phyloP scores from a whole-genome alignment of 2,329 filamentous ascomycete species.

The Pleomassaria siparia region DNA sequence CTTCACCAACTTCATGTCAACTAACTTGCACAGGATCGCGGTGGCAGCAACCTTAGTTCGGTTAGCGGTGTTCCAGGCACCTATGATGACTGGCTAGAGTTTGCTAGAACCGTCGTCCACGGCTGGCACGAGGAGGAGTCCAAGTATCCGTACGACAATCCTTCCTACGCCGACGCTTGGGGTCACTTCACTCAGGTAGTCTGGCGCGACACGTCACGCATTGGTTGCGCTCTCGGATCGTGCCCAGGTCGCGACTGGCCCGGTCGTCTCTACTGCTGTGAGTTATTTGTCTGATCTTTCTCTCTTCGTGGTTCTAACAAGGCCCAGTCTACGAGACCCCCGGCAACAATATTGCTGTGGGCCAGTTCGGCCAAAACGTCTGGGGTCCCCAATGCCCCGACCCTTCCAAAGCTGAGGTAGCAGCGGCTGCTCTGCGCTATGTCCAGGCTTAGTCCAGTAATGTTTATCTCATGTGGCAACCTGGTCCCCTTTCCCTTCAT shows the following conservation, averaged over 20 bases:
- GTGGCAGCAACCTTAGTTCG: slow-evolving; percentile 38
- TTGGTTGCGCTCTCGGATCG: slow-evolving; percentile 39
- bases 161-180: slow-evolving; percentile 29
- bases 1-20: background rate
- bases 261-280: slow-evolving; percentile 42
- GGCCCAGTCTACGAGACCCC: slow-evolving; percentile 31
- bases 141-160: slow-evolving; percentile 38
- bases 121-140: slow-evolving; percentile 41
- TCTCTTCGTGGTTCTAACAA: slow-evolving; percentile 11
- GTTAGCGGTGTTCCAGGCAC: slow-evolving; percentile 21
- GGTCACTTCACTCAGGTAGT: slow-evolving; percentile 45
- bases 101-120: slow-evolving; percentile 30
- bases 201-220: slow-evolving; percentile 38
- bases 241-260: slow-evolving; percentile 26
- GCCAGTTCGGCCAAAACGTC: slow-evolving; percentile 33
- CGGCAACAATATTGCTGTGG: slow-evolving; percentile 36
- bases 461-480: background rate
- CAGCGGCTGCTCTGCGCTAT: background rate
- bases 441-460: background rate
- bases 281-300: slow-evolving; percentile 5
- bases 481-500: background rate
- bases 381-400: slow-evolving; percentile 34
- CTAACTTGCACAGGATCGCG: slow-evolving; percentile 22
- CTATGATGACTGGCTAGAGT: slow-evolving; percentile 32
- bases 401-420: slow-evolving; percentile 17